Percentiles rank a stretch among this genome's conserved stretches.
Conservation (phyloP, 2,329 filamentous ascomycete genomes). For the Tothia fuscella region DNA sequence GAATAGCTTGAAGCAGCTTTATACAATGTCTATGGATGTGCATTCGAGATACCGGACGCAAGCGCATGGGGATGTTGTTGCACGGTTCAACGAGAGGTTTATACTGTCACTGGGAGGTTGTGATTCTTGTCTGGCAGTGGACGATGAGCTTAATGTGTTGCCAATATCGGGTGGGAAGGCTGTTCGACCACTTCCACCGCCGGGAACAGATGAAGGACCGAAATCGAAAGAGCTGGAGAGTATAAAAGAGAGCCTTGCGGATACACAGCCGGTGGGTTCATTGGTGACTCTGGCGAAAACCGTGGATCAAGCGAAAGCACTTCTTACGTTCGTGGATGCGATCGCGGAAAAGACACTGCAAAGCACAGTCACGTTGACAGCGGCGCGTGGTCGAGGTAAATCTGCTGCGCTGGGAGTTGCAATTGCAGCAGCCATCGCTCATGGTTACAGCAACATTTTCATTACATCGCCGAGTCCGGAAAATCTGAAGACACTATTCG, state of each 20-base stretch:
- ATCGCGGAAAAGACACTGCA: constrained; percentile 92
- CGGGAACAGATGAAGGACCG: constrained; percentile 57
- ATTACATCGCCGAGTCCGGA: constrained; percentile 96
- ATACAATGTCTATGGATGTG: constrained; percentile 94
- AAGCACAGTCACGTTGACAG: constrained; percentile 87
- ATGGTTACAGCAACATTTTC: constrained; percentile 98
- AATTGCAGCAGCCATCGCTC: constrained; percentile 83
- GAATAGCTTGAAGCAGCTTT: constrained; percentile 93
- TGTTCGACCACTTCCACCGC: constrained; percentile 69
- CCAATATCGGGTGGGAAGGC: constrained; percentile 93
- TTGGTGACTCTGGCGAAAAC: constrained; percentile 78
- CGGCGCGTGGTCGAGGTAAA: constrained; percentile 89
- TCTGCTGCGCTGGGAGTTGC: constrained; percentile 92
- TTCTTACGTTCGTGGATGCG: constrained; percentile 93
- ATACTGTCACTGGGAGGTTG: constrained; percentile 92
- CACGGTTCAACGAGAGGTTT: constrained; percentile 95
- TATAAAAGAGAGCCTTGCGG: constrained; percentile 78
- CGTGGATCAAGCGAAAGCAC: constrained; percentile 87
- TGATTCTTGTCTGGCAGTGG: constrained; percentile 86
- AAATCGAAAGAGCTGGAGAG: constrained; percentile 64
- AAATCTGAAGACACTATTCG: constrained; percentile 96
- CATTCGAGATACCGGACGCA: constrained; percentile 95
- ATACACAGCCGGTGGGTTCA: constrained; percentile 75
- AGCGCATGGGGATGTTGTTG: constrained; percentile 87
- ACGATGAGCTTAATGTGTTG: constrained; percentile 94